Conservation (phyloP, 2,329 filamentous ascomycete genomes). For the Fusarium annulatum region DNA sequence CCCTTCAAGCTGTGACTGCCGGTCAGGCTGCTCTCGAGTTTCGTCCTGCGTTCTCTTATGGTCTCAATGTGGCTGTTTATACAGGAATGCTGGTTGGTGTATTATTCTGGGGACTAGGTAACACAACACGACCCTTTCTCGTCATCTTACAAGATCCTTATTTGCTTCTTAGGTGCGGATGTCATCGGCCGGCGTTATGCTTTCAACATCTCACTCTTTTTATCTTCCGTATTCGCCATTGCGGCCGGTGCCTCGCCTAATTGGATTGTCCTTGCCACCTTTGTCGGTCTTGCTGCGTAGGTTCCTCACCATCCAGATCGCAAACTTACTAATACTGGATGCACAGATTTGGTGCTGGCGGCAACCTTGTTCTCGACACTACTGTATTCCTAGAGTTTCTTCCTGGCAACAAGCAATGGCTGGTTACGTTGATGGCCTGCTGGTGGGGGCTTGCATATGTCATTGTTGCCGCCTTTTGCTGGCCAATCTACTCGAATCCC, state of each 20-base stretch:
- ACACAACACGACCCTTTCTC: too few relatives aligned
- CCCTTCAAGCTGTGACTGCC: not conserved
- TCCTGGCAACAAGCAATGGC: not conserved
- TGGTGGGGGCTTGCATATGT: not conserved
- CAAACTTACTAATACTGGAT: not conserved
- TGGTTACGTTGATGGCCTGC: not conserved
- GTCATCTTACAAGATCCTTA: not conserved
- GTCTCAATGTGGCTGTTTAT: not conserved
- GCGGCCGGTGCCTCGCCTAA: not conserved
- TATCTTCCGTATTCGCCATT: not conserved
- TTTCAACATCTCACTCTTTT: not conserved
- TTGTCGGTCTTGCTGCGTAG: not conserved
- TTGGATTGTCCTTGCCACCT: not conserved
- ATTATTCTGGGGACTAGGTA: not conserved
- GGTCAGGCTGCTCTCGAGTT: not conserved
- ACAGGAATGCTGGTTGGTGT: not conserved
- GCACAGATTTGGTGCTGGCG: not conserved
- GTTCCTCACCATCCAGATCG: accelerated
- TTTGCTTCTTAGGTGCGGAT: not conserved
- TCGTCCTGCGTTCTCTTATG: not conserved
- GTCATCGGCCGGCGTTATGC: not conserved
- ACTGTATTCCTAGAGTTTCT: not conserved
- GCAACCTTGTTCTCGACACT: not conserved
- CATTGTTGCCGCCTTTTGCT: not conserved
- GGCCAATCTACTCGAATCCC: not conserved